Evolutionary conservation across 805 yeast species (phyloP).

Genomic region (Candida dajiaensis): DNA sequence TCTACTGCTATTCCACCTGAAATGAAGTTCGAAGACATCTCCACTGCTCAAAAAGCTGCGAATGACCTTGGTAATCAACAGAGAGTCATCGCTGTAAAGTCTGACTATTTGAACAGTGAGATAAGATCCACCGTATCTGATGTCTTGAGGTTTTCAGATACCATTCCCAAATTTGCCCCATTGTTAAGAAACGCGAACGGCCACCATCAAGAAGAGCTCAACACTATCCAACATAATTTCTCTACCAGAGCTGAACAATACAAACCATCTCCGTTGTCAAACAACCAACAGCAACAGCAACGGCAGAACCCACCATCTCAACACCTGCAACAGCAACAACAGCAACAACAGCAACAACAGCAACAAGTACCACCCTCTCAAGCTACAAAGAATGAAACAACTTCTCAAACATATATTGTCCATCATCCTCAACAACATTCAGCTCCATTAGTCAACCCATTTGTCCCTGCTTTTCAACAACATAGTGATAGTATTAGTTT

Average conservation of each 20-base stretch:
- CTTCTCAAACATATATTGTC: neutral
- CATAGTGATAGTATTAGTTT: conserved; percentile 20
- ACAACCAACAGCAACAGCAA: neutral
- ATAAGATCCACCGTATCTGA: conserved; percentile 18
- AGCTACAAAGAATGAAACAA: neutral
- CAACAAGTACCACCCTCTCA: conserved; percentile 5
- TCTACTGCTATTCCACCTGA: neutral
- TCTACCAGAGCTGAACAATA: conserved; percentile 14
- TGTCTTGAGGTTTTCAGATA: conserved; percentile 19
- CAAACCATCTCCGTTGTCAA: conserved; percentile 3
- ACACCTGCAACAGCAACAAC: conserved; percentile 6
- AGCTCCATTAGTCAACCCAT: conserved; percentile 7
- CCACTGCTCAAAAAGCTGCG: conserved; percentile 5
- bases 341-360: conserved; percentile 1
- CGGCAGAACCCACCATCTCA: neutral
- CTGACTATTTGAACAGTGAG: conserved; percentile 16
- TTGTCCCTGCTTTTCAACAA: conserved; percentile 5
- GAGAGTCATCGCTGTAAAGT: conserved; percentile 7
- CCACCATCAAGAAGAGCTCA: conserved; percentile 11
- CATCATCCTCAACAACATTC: conserved; percentile 2
- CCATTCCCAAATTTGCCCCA: conserved; percentile 23
- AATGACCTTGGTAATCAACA: conserved; percentile 17
- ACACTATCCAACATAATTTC: conserved; percentile 16
- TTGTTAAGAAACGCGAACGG: conserved; percentile 8
- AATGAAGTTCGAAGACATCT: conserved; percentile 3